Evolutionary conservation across 2,329 filamentous ascomycete species (phyloP), one percentile per base, ranked within the genome.

Genomic region (Passalora sequoiae): DNA sequence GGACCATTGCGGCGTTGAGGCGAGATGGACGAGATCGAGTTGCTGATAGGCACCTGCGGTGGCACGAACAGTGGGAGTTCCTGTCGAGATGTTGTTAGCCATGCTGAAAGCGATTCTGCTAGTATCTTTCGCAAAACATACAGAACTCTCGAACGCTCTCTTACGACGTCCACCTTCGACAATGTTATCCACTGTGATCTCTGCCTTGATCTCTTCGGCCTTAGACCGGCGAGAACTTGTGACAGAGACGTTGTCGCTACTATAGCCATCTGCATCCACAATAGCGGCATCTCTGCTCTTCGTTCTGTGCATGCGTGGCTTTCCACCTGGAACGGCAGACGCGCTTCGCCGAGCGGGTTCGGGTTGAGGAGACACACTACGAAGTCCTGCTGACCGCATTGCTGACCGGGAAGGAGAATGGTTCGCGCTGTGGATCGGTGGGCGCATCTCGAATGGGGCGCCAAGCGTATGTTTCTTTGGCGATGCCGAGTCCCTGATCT

Each of bases 121-220:
- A 20, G 10, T 13, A n/a, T 12, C 5, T n/a, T 7, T 12, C 10
- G 33, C 3, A 17, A 5, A 15, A 24, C 91, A 82, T 84, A 97
- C 91, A 69, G 91, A 96, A 72, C 91, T 97, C 67, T 97, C 91
- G 70, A 83, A 83, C 59, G 91, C 87, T 62, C 89, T 81, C 74
- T 97, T 96, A 63, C 92, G 83, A 67, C 92, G 84, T 55, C 91
- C 89, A 62, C 94, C 92, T 69, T 97, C 91, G 49, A 98, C 86
- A 66, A 98, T 97, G 65, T 98, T 98, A 58, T 96, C 89, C 56
- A 96, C 80, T 65, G 91, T 97, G 62, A 98, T 98, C 58, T 98
- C 92, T 12, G 92, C 94, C 64, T 88, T 96, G 37, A 87, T 89
- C 59, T 95, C 80, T 60, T 96, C 89, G 53, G 75, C 81, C 66